These are phyloP conservation scores for Acer negundo DNA, from an alignment of 345 rosid genomes.

Conservation along the genomic window DNA sequence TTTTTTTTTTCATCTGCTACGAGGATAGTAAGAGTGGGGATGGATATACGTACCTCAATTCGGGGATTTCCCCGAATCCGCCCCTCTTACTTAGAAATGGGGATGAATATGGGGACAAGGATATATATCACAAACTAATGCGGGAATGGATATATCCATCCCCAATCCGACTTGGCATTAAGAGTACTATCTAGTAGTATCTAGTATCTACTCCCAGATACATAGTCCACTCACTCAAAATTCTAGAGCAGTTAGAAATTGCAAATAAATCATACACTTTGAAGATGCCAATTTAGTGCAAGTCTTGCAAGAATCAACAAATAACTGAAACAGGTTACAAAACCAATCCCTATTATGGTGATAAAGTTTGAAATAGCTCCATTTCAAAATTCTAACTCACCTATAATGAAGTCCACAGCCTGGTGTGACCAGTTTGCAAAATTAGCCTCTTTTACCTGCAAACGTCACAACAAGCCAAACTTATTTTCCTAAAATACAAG, in stretches of 20 bases:
- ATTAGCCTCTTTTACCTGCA: slow-evolving; percentile 56
- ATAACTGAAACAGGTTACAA: not conserved
- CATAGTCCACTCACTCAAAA: not conserved
- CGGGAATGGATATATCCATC: no score
- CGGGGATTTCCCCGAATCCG: no score
- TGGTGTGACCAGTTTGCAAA: slow-evolving; percentile 91
- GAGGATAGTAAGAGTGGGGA: no score
- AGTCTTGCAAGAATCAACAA: not conserved
- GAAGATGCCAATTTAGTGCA: slow-evolving; percentile 1
- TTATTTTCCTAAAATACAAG: not conserved
- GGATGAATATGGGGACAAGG: no score
- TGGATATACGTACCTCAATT: no score
- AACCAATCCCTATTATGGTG: not conserved
- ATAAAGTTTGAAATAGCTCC: no score
- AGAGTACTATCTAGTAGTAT: no score
- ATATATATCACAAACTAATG: no score
- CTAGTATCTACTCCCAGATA: no score
- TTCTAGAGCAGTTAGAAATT: not conserved
- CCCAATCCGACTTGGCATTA: no score
- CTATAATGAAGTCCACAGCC: slow-evolving; percentile 86
- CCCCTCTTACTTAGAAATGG: no score
- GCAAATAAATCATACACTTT: not conserved
- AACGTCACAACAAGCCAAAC: not conserved
- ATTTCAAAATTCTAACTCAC: slow-evolving; percentile 27
- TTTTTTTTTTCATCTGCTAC: no score